A percentile compares a stretch with the other conserved stretches of the same genome.
Evolutionary conservation across 306 rosid species (phyloP).

Genomic region (Prunus mume): DNA sequence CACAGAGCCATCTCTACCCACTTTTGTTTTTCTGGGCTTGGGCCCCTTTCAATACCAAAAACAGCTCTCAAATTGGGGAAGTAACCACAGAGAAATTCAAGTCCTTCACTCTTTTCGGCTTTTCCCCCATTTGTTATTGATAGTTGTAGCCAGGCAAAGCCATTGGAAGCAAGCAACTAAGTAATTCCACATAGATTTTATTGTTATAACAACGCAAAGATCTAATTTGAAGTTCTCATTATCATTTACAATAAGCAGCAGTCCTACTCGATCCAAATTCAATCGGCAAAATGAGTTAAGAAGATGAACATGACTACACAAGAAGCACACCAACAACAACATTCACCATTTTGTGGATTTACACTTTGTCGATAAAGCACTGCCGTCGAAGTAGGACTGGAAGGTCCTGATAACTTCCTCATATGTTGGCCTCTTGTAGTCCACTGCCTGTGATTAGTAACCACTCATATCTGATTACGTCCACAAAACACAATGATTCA

Average conservation of each 20-base stretch:
- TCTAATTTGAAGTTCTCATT: conserved; percentile 41
- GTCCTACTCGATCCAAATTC: conserved; percentile 37
- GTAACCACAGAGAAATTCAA: neutral
- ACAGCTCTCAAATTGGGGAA: neutral
- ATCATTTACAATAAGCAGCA: conserved; percentile 57
- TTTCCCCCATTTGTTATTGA: conserved; percentile 10
- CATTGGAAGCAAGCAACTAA: conserved; percentile 13
- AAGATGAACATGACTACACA: conserved; percentile 35
- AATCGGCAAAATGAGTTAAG: conserved; percentile 29
- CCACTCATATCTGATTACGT: conserved; percentile 11
- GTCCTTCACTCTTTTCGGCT: neutral
- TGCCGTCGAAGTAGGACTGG: conserved; percentile 65
- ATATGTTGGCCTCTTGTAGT: conserved; percentile 95
- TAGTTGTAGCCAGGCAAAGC: conserved; percentile 18
- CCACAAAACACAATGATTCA: neutral
- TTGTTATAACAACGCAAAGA: conserved; percentile 43
- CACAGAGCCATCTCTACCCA: neutral
- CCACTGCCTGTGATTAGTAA: conserved; percentile 76
- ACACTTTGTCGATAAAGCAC: conserved; percentile 62
- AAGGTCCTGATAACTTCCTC: conserved; percentile 84
- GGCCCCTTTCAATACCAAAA: too few species aligned
- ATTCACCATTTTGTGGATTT: conserved; percentile 92
- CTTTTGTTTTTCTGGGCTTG: too few species aligned
- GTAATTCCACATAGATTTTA: conserved; percentile 36
- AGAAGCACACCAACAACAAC: conserved; percentile 21